A percentile compares a stretch with the other conserved stretches of the same genome.
phyloP scores from a whole-genome alignment of 768 basidiomycete species.

The Boletus vinaceobasis region DNA sequence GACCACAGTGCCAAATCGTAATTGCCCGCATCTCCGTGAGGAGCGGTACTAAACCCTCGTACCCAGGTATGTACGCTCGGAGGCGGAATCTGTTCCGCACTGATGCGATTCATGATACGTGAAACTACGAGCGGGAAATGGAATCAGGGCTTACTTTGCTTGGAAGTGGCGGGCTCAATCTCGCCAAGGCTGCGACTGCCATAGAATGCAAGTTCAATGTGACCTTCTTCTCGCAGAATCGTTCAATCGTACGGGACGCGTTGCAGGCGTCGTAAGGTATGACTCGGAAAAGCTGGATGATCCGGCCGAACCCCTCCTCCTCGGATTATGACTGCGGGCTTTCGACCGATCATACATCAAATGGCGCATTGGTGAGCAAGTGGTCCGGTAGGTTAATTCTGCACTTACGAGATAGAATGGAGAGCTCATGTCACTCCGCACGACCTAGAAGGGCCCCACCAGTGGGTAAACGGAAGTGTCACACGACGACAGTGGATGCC shows the following conservation, averaged over 20 bases:
- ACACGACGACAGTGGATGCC: not conserved
- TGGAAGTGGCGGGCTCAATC: not conserved
- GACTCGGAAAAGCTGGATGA: conserved; percentile 14
- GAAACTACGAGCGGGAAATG: conserved; percentile 3
- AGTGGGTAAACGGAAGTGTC: not conserved
- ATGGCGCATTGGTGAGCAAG: not conserved
- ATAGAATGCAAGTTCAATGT: conserved; percentile 9
- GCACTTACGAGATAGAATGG: conserved; percentile 16
- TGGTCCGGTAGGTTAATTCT: not conserved
- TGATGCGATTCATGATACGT: not conserved
- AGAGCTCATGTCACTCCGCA: conserved; percentile 2
- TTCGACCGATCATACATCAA: not conserved
- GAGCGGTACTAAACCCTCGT: no score
- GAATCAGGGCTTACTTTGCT: conserved; percentile 1
- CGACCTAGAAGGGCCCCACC: not conserved
- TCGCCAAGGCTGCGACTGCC: not conserved
- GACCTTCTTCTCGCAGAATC: conserved; percentile 7
- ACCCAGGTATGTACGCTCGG: not conserved
- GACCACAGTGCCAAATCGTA: not conserved
- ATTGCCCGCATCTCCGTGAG: conserved; percentile 1
- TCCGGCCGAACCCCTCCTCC: conserved; percentile 21
- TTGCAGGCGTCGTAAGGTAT: conserved; percentile 1
- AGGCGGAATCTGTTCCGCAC: conserved; percentile 5
- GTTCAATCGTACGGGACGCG: no score
- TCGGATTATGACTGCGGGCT: not conserved